Base-by-base conservation (phyloP, 805 yeast species). In the Candida sonorensis region DNA sequence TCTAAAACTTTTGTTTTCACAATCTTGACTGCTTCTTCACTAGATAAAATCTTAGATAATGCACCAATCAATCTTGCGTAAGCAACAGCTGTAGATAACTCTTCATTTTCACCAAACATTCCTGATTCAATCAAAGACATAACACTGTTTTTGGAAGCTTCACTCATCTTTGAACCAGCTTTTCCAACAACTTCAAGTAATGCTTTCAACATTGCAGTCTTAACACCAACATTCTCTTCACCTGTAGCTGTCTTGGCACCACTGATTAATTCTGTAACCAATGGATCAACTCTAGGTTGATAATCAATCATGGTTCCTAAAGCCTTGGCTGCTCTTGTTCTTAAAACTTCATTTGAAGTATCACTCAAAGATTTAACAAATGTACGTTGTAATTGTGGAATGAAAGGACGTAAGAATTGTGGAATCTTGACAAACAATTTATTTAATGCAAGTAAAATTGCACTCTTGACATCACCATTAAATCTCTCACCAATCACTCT, bases 401-500 rank as follows among this genome's bases (percentile, higher is more conserved):
- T 76, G 57, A 92, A 92, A 11, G 99, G 98, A 51, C 90, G 75
- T 57, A 92, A 69, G 55, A 85, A 84, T 52, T 81, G 85, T 2
- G 98, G 96, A 46, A 90, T 82, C 64, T 86, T 83, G 16, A 62
- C 62, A 49, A 92, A 76, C 51, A 94, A 64, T 42, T 73, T 73
- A 51, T 81, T 82, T 56, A 94, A 70, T 1, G 97, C 94, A 41
- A 71, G 69, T 50, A 92, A 67, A 45, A 94, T 90, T n/a, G 95
- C 95, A 23, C 95, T 80, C 67, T 92, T 92, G 46, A 92, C 85
- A 45, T 87, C 95, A 40, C 94, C 72, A 12, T 80, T 73, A 44
- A 85, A 90, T 58, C 95, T 77, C 59, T 92, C 99, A 51, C 99
- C 98, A 52, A 90, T 84, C 35, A 90, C 95, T 69, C 99, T 86